phyloP scores from a whole-genome alignment of 1,284 basidiomycete genomes.

The Boletellus deceptivus region DNA sequence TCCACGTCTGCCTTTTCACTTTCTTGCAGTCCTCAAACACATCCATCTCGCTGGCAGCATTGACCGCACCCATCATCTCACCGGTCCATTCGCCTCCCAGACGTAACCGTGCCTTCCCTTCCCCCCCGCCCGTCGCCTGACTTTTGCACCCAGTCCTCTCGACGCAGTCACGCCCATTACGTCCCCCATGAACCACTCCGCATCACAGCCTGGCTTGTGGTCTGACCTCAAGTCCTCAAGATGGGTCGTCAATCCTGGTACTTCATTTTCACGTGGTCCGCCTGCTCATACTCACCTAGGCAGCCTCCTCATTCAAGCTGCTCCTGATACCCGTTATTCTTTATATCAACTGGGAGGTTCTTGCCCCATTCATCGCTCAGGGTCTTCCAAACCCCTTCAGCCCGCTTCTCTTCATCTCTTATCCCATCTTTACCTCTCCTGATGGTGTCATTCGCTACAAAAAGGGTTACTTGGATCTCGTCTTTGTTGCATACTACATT shows the following conservation, averaged over 20 bases:
- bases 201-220: constrained; percentile 16
- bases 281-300: background rate
- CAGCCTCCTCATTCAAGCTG: constrained; percentile 72
- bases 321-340: constrained; percentile 71
- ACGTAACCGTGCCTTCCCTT: background rate
- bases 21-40: too few species aligned
- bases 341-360: constrained; percentile 70
- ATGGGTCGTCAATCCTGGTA: constrained; percentile 80
- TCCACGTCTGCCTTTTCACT: background rate
- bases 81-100: background rate
- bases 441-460: constrained; percentile 62
- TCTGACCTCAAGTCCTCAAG: constrained; percentile 46
- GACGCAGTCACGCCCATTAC: background rate
- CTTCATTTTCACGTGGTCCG: background rate
- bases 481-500: constrained; percentile 86
- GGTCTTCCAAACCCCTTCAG: constrained; percentile 72
- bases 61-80: background rate
- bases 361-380: constrained; percentile 49
- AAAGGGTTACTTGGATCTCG: constrained; percentile 78
- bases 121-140: background rate
- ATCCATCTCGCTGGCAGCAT: background rate
- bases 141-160: background rate
- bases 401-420: constrained; percentile 74
- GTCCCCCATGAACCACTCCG: background rate
- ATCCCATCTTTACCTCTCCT: constrained; percentile 56